phyloP scores from a whole-genome alignment of 208 protist species.

The Acanthamoeba castellanii region DNA sequence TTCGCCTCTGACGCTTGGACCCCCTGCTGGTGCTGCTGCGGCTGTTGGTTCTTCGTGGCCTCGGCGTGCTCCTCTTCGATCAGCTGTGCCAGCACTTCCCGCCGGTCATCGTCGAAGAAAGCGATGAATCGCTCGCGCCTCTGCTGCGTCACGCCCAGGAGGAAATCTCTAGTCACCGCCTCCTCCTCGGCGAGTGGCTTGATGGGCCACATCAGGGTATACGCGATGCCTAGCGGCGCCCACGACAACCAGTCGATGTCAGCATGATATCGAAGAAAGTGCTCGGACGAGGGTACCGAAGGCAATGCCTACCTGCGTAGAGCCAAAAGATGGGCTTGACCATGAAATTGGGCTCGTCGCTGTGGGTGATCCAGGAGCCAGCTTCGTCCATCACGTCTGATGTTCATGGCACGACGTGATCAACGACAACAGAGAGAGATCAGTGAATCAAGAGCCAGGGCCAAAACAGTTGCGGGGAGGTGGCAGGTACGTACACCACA shows the following conservation, averaged over 20 bases:
- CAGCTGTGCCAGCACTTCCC: constrained; percentile 18
- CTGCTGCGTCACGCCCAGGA: constrained; percentile 45
- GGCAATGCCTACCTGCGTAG: not conserved
- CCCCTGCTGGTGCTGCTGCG: not conserved
- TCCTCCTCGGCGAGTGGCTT: constrained; percentile 16
- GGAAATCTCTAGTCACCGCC: constrained; percentile 59
- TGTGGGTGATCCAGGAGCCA: constrained; percentile 60
- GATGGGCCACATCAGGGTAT: constrained; percentile 40
- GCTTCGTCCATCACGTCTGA: constrained; percentile 57
- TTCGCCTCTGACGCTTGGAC: not conserved
- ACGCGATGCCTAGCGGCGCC: not conserved
- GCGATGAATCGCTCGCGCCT: constrained; percentile 36
- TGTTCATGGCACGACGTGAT: not conserved
- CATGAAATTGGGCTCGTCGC: constrained; percentile 49
- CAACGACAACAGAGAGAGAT: not conserved
- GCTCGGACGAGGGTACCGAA: no score
- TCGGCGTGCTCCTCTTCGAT: constrained; percentile 15
- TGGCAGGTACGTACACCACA: constrained; percentile 44
- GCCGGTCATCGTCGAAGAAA: constrained; percentile 28
- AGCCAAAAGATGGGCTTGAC: constrained; percentile 46
- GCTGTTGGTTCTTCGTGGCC: not conserved
- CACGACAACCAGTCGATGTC: not conserved
- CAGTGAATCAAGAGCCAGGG: not conserved
- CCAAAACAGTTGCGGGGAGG: not conserved
- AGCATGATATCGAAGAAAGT: not conserved